Percentiles rank a stretch among this genome's conserved stretches.
Evolutionary conservation across 225 moss, liverwort and hornwort species (phyloP).

Genomic region (Polytrichum commune): DNA sequence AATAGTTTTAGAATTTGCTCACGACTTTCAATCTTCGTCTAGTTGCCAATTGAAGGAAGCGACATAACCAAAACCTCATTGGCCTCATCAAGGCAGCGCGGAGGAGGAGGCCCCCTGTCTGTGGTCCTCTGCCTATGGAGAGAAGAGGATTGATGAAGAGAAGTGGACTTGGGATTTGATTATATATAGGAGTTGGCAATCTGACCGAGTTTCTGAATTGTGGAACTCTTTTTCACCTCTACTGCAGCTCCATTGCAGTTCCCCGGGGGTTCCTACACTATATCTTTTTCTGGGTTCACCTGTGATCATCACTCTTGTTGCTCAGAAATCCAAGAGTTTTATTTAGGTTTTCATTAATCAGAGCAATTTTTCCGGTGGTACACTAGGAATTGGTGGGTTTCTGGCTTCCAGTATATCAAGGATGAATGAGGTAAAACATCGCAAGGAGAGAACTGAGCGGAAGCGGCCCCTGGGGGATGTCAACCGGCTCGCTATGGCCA

Average conservation of each 20-base stretch:
- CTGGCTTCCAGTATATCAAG: conserved; percentile 17
- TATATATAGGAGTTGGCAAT: too few relatives aligned
- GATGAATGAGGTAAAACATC: conserved; percentile 39
- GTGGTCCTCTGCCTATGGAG: not conserved
- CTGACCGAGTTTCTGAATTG: not conserved
- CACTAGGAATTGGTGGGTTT: not conserved
- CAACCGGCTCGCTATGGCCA: conserved; percentile 19
- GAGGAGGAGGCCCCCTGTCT: not conserved
- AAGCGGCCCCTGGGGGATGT: conserved; percentile 43
- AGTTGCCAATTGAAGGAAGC: conserved; percentile 1
- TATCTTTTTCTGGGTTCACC: not conserved
- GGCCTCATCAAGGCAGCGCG: too few relatives aligned
- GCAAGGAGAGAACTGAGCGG: conserved; percentile 54
- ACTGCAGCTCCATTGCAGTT: not conserved
- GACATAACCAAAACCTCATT: not conserved
- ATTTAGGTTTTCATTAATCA: not conserved
- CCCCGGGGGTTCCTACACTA: not conserved
- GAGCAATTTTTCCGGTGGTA: not conserved
- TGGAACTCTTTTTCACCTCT: not conserved
- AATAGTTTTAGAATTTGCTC: not conserved
- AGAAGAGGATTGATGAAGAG: not conserved
- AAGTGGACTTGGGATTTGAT: too few relatives aligned
- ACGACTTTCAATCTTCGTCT: not conserved
- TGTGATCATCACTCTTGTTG: not conserved
- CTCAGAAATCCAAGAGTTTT: not conserved